Evolutionary conservation across 2,329 filamentous ascomycete genomes (phyloP).

Genomic region (Colletotrichum tamarilloi): DNA sequence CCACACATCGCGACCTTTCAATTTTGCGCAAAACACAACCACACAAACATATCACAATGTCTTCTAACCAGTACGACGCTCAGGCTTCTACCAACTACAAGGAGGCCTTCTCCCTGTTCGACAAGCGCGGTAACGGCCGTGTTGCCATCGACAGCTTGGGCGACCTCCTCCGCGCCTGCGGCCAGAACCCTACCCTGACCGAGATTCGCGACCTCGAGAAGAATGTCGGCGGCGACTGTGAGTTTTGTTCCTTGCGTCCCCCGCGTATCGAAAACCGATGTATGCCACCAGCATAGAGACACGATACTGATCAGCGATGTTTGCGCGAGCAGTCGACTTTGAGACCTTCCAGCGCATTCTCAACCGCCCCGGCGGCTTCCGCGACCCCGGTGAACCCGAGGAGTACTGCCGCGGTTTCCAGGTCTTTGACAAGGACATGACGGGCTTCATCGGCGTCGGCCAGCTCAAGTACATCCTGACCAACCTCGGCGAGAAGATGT

Average conservation of each 20-base stretch:
- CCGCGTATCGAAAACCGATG: background rate
- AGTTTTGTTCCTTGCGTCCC: constrained; percentile 53
- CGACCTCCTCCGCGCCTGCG: constrained; percentile 94
- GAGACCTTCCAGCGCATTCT: constrained; percentile 97
- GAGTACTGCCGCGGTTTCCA: constrained; percentile 99
- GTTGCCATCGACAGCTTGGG: constrained; percentile 88
- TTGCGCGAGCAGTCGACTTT: constrained; percentile 82
- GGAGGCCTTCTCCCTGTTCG: constrained; percentile 99
- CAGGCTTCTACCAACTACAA: constrained; percentile 98
- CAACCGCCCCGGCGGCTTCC: constrained; percentile 97
- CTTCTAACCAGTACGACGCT: constrained; percentile 64
- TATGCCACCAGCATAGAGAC: background rate
- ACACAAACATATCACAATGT: constrained; percentile 47
- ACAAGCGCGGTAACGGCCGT: constrained; percentile 97
- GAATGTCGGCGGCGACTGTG: constrained; percentile 90
- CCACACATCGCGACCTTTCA: background rate
- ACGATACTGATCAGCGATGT: constrained; percentile 27
- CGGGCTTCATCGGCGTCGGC: constrained; percentile 95
- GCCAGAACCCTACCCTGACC: constrained; percentile 94
- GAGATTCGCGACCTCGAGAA: constrained; percentile 96
- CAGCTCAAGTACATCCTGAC: constrained; percentile 98
- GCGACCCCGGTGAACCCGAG: constrained; percentile 96
- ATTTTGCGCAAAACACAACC: constrained; percentile 3
- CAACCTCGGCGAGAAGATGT: constrained; percentile 99
- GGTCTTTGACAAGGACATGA: constrained; percentile 99